These are phyloP conservation scores for Leishmania major DNA, from an alignment of 208 protist genomes.

Conservation along the genomic window DNA sequence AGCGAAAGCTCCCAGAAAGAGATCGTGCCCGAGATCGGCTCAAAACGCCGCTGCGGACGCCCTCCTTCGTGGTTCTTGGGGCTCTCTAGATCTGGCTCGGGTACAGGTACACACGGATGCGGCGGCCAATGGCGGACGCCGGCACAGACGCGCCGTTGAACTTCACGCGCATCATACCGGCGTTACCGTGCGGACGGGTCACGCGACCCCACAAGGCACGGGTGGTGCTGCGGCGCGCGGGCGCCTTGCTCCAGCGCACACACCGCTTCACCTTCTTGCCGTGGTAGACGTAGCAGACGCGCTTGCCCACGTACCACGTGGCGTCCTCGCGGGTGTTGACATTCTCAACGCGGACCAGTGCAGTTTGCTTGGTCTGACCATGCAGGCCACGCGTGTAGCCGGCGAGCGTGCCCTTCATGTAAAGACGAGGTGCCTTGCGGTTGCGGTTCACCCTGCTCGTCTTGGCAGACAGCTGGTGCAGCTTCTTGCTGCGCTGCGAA, in stretches of 20 bases:
- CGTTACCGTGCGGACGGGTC: constrained; percentile 97
- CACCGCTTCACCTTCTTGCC: constrained; percentile 94
- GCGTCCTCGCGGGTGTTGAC: constrained; percentile 95
- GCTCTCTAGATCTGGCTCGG: constrained; percentile 96
- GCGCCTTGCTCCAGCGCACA: constrained; percentile 90
- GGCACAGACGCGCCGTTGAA: constrained; percentile 96
- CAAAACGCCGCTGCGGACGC: neutral
- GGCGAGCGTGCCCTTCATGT: constrained; percentile 92
- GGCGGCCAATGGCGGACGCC: constrained; percentile 94
- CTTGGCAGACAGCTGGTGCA: constrained; percentile 88
- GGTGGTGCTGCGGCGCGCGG: constrained; percentile 87
- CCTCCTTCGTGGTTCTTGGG: neutral
- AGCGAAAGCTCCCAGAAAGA: neutral
- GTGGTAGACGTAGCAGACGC: constrained; percentile 98
- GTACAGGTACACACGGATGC: constrained; percentile 98
- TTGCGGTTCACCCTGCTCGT: constrained; percentile 84
- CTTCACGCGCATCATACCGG: constrained; percentile 97
- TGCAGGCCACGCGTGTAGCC: constrained; percentile 91
- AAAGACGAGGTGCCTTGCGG: constrained; percentile 88
- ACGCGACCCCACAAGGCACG: constrained; percentile 98
- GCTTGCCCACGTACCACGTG: constrained; percentile 99
- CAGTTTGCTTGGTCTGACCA: constrained; percentile 95
- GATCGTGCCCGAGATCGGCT: no score
- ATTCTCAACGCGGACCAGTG: constrained; percentile 97
- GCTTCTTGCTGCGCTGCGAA: constrained; percentile 90